phyloP scores from a whole-genome alignment of 169 alveolate genomes.

The Cryptosporidium tyzzeri region DNA sequence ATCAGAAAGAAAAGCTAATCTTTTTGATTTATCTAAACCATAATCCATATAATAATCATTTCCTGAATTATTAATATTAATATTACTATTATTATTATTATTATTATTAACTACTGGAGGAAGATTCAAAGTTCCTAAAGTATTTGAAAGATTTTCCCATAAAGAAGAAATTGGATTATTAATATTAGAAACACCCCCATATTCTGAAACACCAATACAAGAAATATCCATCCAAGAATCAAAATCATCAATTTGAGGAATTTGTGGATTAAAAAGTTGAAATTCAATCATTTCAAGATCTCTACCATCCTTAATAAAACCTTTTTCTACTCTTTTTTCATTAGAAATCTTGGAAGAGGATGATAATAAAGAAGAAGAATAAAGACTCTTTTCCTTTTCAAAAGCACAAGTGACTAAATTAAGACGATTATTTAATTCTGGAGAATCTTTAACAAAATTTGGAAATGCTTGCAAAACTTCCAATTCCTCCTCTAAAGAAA shows the following conservation, averaged over 20 bases:
- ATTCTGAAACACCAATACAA: constrained; percentile 40
- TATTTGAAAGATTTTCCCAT: constrained; percentile 61
- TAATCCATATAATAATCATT: neutral
- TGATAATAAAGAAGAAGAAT: too few relatives aligned
- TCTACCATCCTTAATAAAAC: too few relatives aligned
- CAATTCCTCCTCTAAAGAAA: constrained; percentile 81
- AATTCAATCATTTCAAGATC: constrained; percentile 9
- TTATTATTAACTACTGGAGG: constrained; percentile 28
- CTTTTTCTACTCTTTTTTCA: too few relatives aligned
- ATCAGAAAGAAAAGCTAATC: neutral
- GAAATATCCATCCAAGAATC: constrained; percentile 74
- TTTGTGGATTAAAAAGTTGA: constrained; percentile 67
- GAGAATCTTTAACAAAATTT: constrained; percentile 77
- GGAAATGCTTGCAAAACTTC: constrained; percentile 80
- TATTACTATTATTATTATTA: too few relatives aligned
- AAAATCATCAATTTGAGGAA: constrained; percentile 77
- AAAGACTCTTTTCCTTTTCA: neutral
- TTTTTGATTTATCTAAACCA: neutral
- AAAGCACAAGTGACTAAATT: constrained; percentile 60
- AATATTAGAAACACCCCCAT: constrained; percentile 24
- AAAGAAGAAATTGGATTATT: constrained; percentile 20
- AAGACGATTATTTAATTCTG: constrained; percentile 78
- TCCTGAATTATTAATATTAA: neutral
- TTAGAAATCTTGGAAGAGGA: neutral
- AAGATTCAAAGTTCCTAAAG: constrained; percentile 45